Percentiles rank a stretch among this genome's conserved stretches.
phyloP scores from a whole-genome alignment of 768 basidiomycete species.

The Tricholoma matsutake region DNA sequence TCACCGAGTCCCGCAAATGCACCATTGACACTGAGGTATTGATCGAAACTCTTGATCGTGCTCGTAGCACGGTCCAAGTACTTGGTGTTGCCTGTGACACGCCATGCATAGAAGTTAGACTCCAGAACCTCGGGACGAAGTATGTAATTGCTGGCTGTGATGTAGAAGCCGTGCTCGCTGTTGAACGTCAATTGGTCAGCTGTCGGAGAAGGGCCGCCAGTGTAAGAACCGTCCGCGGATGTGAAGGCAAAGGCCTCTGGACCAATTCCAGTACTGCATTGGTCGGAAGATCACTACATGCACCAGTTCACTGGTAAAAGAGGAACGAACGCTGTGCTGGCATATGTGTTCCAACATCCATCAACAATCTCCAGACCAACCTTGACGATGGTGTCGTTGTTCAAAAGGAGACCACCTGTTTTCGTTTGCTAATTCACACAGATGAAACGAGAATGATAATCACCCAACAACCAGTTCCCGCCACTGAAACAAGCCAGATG shows the following conservation, averaged over 20 bases:
- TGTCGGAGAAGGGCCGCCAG: conserved; percentile 39
- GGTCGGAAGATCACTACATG: background rate
- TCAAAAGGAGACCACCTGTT: conserved; percentile 58
- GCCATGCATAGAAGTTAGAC: conserved; percentile 79
- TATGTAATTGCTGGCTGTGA: conserved; percentile 52
- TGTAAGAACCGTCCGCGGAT: conserved; percentile 58
- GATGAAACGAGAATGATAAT: background rate
- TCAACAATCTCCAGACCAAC: conserved; percentile 60
- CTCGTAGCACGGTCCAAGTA: conserved; percentile 62
- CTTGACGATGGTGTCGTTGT: conserved; percentile 63
- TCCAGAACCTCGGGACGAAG: conserved; percentile 77
- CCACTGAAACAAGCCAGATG: conserved; percentile 73
- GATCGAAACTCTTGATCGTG: conserved; percentile 57
- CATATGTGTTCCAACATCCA: conserved; percentile 80
- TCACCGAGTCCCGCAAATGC: conserved; percentile 57
- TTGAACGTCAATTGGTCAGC: conserved; percentile 48
- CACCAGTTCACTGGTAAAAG: background rate
- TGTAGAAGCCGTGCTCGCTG: conserved; percentile 62
- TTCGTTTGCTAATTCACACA: background rate
- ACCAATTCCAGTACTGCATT: conserved; percentile 66
- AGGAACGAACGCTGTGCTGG: conserved; percentile 56
- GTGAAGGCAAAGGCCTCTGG: conserved; percentile 66
- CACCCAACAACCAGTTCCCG: conserved; percentile 72
- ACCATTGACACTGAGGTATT: conserved; percentile 34
- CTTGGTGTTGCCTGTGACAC: conserved; percentile 64